These are phyloP conservation scores for Litsea cubeba DNA, from an alignment of 164 flowering plant genomes.

Conservation along the genomic window DNA sequence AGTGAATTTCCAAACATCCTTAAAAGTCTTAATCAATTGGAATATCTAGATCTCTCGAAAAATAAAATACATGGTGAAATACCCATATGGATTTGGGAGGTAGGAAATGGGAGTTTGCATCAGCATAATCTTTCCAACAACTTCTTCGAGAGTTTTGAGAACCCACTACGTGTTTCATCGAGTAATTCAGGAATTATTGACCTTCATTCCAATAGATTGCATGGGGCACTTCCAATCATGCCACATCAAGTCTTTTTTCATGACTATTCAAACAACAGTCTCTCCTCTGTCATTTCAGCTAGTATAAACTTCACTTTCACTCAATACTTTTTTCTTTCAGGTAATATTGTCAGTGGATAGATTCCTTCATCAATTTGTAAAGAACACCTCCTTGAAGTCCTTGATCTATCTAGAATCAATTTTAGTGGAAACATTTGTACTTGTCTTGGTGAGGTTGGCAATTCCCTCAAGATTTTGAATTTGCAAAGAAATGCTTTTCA, in stretches of 20 bases:
- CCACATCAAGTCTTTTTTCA: constrained; percentile 16
- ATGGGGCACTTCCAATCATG: constrained; percentile 18
- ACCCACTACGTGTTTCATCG: background rate
- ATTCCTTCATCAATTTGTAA: constrained; percentile 55
- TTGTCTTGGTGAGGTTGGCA: background rate
- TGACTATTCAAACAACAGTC: constrained; percentile 40
- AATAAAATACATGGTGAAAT: constrained; percentile 20
- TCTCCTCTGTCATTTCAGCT: constrained; percentile 23
- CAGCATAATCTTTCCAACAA: constrained; percentile 42
- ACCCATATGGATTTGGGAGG: constrained; percentile 42
- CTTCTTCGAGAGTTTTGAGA: constrained; percentile 15
- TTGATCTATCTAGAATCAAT: constrained; percentile 30
- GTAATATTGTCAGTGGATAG: constrained; percentile 32
- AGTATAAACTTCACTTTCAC: constrained; percentile 11
- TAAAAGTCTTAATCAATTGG: background rate
- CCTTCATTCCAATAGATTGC: constrained; percentile 38
- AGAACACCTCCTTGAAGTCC: constrained; percentile 29
- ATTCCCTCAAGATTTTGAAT: background rate
- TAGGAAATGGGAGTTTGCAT: constrained; percentile 8
- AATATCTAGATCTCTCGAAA: background rate
- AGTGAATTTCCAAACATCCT: background rate
- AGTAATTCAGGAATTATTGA: constrained; percentile 20
- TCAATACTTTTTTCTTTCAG: constrained; percentile 31
- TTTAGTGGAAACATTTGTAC: background rate
- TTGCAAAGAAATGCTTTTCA: background rate